Conservation (phyloP, 768 basidiomycete genomes). For the Exidia glandulosa region DNA sequence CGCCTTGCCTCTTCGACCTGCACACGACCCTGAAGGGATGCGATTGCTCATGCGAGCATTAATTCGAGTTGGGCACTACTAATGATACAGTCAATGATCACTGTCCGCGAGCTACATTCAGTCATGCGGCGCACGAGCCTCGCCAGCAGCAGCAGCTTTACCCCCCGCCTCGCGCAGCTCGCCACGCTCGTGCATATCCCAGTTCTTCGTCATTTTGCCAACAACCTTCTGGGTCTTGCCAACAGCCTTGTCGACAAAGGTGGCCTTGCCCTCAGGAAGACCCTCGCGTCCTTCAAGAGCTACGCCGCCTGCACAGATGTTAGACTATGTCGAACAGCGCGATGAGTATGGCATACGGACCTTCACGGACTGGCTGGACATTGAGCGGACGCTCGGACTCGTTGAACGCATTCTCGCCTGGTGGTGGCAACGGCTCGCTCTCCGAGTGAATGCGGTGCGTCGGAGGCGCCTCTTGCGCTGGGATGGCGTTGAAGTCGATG, state of each 20-base stretch:
- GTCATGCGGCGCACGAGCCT: slow-evolving; percentile 32
- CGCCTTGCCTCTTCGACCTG: too few relatives aligned
- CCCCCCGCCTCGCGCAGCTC: slow-evolving; percentile 44
- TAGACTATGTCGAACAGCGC: slow-evolving; percentile 3
- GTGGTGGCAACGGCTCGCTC: not conserved
- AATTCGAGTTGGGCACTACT: too few relatives aligned
- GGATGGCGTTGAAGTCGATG: not conserved
- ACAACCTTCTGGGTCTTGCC: slow-evolving; percentile 51
- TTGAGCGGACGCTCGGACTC: slow-evolving; percentile 25
- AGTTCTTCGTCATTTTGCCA: slow-evolving; percentile 38
- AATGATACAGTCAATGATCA: too few relatives aligned
- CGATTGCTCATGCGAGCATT: too few relatives aligned
- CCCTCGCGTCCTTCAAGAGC: slow-evolving; percentile 23
- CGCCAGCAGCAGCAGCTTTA: slow-evolving; percentile 32
- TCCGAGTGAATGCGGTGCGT: not conserved
- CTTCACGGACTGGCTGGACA: slow-evolving; percentile 25
- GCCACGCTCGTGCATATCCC: slow-evolving; percentile 45
- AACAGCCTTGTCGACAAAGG: slow-evolving; percentile 39
- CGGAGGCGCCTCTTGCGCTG: not conserved
- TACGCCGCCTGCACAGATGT: slow-evolving; percentile 21
- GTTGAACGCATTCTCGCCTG: slow-evolving; percentile 17
- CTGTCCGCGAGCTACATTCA: slow-evolving; percentile 10
- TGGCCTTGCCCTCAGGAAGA: slow-evolving; percentile 30
- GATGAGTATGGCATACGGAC: slow-evolving; percentile 7
- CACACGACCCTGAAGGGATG: too few relatives aligned